A percentile compares a stretch with the other conserved stretches of the same genome.
Conservation (phyloP, 1,139 yeast genomes). For the Zygoascus hellenicus region DNA sequence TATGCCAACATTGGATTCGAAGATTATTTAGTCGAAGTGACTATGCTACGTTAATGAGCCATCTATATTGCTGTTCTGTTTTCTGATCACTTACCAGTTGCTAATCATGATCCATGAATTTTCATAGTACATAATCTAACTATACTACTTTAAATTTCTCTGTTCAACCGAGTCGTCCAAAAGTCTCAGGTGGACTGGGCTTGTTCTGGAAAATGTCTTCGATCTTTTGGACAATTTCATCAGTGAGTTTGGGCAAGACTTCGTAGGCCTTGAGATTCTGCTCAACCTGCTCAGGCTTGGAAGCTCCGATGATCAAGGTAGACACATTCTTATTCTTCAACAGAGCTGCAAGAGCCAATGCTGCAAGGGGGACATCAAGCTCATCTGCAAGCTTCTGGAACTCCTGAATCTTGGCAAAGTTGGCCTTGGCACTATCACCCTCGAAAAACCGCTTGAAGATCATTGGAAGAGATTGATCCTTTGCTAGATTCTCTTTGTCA, state of each 20-base stretch:
- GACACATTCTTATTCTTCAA: slow-evolving; percentile 31
- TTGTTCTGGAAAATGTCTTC: slow-evolving; percentile 31
- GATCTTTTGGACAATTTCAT: slow-evolving; percentile 27
- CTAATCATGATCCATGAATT: not conserved
- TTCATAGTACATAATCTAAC: not conserved
- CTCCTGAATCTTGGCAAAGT: slow-evolving; percentile 25
- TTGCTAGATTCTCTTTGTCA: slow-evolving; percentile 16
- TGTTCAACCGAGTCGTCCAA: slow-evolving; percentile 17
- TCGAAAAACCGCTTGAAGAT: slow-evolving; percentile 20
- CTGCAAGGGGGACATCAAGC: slow-evolving; percentile 28
- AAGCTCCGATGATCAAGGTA: slow-evolving; percentile 35
- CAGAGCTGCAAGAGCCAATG: slow-evolving; percentile 32
- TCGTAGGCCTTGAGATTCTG: slow-evolving; percentile 33
- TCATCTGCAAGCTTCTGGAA: slow-evolving; percentile 27
- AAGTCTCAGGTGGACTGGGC: slow-evolving; percentile 21
- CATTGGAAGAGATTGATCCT: slow-evolving; percentile 11
- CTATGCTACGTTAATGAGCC: slow-evolving; percentile 12
- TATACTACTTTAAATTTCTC: not conserved
- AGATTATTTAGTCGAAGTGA: slow-evolving; percentile 65
- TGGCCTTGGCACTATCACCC: slow-evolving; percentile 24
- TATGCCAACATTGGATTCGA: slow-evolving; percentile 71
- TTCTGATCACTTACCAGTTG: not conserved
- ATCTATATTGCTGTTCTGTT: not conserved
- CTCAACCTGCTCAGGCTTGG: slow-evolving; percentile 31
- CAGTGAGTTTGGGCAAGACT: slow-evolving; percentile 29